Percentiles rank a stretch among this genome's conserved stretches.
phyloP scores from a whole-genome alignment of 2,329 filamentous ascomycete species.

The Fonsecaea nubica region DNA sequence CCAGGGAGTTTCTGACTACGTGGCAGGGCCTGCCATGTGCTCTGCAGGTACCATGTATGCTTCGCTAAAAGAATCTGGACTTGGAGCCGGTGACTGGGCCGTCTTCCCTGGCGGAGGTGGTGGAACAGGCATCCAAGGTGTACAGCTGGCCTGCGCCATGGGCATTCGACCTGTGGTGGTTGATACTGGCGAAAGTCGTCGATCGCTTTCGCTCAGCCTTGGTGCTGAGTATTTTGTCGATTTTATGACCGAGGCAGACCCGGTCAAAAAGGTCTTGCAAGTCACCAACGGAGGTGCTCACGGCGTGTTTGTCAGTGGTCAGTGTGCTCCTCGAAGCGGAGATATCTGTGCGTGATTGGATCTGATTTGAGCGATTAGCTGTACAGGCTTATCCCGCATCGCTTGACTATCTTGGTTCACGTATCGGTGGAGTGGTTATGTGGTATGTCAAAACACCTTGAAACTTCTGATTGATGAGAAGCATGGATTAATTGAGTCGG shows the following conservation, averaged over 20 bases:
- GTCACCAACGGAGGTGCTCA: constrained; percentile 56
- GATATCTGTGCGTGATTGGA: neutral
- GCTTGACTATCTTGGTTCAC: constrained; percentile 52
- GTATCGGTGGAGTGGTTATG: constrained; percentile 60
- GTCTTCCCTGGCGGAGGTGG: constrained; percentile 63
- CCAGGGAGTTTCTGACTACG: constrained; percentile 59
- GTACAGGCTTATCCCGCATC: constrained; percentile 51
- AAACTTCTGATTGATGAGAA: neutral
- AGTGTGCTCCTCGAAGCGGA: neutral
- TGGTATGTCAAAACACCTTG: constrained; percentile 44
- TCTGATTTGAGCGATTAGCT: constrained; percentile 24
- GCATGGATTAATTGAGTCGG: constrained; percentile 4
- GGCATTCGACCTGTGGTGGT: constrained; percentile 63
- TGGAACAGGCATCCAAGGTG: constrained; percentile 64
- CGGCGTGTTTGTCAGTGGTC: constrained; percentile 51
- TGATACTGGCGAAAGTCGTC: constrained; percentile 58
- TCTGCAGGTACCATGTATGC: constrained; percentile 64
- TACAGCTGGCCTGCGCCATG: constrained; percentile 62
- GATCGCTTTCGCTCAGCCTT: constrained; percentile 55
- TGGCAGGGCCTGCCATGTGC: constrained; percentile 68
- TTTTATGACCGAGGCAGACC: constrained; percentile 51
- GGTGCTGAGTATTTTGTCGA: constrained; percentile 64
- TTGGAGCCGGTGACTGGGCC: constrained; percentile 61
- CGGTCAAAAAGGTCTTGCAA: constrained; percentile 52
- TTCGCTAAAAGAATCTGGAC: constrained; percentile 58